phyloP scores from a whole-genome alignment of 2,329 filamentous ascomycete species.

The Huntiella decipiens region DNA sequence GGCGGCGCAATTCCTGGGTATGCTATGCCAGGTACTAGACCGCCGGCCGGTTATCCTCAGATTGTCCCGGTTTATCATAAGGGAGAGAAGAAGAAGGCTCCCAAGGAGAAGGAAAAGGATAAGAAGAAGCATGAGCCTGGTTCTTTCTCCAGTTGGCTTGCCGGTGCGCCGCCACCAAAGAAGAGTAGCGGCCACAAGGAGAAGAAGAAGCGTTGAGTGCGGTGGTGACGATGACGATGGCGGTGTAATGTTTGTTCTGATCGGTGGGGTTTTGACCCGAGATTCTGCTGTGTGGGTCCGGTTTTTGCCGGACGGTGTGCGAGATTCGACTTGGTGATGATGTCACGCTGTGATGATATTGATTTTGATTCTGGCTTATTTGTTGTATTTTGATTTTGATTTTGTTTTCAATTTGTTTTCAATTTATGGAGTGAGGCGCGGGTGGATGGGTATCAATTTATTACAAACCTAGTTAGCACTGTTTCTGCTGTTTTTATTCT shows the following conservation, averaged over 20 bases:
- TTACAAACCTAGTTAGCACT: too few species aligned
- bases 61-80: background rate
- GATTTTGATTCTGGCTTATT: background rate
- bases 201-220: background rate
- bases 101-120: slow-evolving; percentile 3
- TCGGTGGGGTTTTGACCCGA: background rate
- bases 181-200: background rate
- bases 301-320: background rate
- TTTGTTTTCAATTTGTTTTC: too few species aligned
- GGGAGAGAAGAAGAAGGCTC: background rate
- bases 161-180: background rate
- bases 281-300: background rate
- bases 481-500: too few species aligned
- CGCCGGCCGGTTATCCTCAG: background rate
- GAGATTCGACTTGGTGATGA: background rate
- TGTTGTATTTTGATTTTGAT: too few species aligned
- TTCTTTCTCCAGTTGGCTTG: background rate
- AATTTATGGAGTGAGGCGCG: too few species aligned
- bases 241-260: background rate
- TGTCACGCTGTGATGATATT: background rate
- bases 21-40: background rate
- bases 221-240: background rate
- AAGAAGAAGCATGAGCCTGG: background rate
- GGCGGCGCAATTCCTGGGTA: background rate
- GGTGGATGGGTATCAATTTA: too few species aligned